A percentile compares a stretch with the other conserved stretches of the same genome.
Evolutionary conservation across 495 filamentous ascomycete species (phyloP).

Genomic region (Saxispiralis lemnorum): DNA sequence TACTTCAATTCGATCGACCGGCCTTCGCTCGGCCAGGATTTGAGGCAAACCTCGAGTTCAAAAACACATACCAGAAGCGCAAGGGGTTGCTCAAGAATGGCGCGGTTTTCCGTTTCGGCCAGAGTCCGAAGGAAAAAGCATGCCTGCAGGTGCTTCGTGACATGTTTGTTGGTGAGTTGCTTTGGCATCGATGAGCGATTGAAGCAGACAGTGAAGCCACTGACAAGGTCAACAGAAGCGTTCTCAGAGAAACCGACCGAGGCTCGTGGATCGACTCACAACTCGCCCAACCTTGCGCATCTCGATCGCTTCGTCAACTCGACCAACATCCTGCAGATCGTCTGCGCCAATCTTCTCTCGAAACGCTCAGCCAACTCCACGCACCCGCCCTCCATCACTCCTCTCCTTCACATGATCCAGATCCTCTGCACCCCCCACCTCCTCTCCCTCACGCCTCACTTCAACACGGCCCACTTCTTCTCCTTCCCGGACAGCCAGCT

Average conservation of each 20-base stretch:
- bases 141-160: constrained; percentile 16
- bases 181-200: too few species aligned
- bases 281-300: not conserved
- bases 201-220: too few species aligned
- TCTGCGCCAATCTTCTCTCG: not conserved
- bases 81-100: constrained; percentile 10
- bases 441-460: constrained; percentile 6
- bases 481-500: constrained; percentile 17
- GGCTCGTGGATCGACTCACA: not conserved
- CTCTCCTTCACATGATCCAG: constrained; percentile 16
- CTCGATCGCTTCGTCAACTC: not conserved
- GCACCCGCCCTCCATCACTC: not conserved
- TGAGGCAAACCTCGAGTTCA: constrained; percentile 8
- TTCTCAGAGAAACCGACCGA: constrained; percentile 3
- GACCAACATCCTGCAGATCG: not conserved
- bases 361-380: not conserved
- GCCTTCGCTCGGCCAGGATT: not conserved
- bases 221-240: not conserved
- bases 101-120: constrained; percentile 15
- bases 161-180: constrained; percentile 18
- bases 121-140: constrained; percentile 6
- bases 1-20: constrained; percentile 14
- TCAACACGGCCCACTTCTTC: constrained; percentile 4
- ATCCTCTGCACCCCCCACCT: constrained; percentile 17
- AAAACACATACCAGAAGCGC: constrained; percentile 18